A percentile compares a stretch with the other conserved stretches of the same genome.
phyloP scores from a whole-genome alignment of 108 stramenopile species.

The Nitzschia sp. region DNA sequence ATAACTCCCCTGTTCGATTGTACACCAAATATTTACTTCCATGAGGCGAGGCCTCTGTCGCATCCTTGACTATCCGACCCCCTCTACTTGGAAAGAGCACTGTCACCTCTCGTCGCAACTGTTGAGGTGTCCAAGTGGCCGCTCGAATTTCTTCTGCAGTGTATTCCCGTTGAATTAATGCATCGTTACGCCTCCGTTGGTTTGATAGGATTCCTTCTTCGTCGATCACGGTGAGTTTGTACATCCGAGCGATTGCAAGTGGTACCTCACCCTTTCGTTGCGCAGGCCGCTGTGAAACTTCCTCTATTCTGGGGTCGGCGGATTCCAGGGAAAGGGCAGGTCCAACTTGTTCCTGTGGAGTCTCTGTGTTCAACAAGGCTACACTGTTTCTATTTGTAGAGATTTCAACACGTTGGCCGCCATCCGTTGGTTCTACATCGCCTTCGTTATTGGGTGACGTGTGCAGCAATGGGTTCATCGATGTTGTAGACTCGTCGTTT shows the following conservation, averaged over 20 bases:
- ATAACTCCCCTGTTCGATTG: slow-evolving; percentile 48
- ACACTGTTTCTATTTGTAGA: too few species aligned
- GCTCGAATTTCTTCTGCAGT: slow-evolving; percentile 21
- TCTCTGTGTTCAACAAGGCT: too few species aligned
- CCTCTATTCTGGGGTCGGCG: background rate
- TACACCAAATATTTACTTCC: slow-evolving; percentile 49
- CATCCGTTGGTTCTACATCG: too few species aligned
- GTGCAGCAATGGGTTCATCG: background rate
- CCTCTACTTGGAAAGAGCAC: slow-evolving; percentile 61
- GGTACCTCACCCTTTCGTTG: slow-evolving; percentile 42
- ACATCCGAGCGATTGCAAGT: slow-evolving; percentile 66
- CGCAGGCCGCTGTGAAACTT: background rate
- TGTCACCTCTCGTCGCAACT: slow-evolving; percentile 55
- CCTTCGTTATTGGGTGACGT: too few species aligned
- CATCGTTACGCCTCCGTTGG: slow-evolving; percentile 1
- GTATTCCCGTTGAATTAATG: background rate
- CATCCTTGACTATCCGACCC: slow-evolving; percentile 52
- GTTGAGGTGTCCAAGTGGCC: slow-evolving; percentile 23
- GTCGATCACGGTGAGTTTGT: slow-evolving; percentile 51
- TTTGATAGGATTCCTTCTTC: slow-evolving; percentile 20
- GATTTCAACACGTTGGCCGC: too few species aligned
- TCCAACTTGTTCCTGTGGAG: background rate
- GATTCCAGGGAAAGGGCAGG: background rate
- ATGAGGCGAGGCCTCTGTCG: slow-evolving; percentile 9
- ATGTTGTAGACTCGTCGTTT: background rate